A percentile compares a stretch with the other conserved stretches of the same genome.
Conservation (phyloP, 805 yeast genomes). For the Ogataea corticis region DNA sequence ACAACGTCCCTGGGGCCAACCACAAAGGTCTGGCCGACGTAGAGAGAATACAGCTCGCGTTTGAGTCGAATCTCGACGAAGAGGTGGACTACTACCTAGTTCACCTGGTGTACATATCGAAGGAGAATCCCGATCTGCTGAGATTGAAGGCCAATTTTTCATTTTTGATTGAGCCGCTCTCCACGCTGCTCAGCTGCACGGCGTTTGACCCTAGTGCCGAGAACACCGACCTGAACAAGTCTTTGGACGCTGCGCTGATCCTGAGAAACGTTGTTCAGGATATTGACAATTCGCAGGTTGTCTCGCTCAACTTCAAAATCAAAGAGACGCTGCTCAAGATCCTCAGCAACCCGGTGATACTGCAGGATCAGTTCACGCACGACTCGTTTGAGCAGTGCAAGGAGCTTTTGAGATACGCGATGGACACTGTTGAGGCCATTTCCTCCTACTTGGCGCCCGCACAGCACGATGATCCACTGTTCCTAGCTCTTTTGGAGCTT, state of each 20-base stretch:
- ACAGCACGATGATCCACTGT: constrained; percentile 65
- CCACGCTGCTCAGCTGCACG: constrained; percentile 22
- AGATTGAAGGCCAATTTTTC: constrained; percentile 42
- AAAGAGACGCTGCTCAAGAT: constrained; percentile 46
- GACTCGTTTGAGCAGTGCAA: constrained; percentile 37
- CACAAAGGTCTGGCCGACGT: constrained; percentile 61
- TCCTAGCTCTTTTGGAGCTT: constrained; percentile 53
- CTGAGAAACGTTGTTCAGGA: constrained; percentile 85
- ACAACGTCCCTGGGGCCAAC: constrained; percentile 36
- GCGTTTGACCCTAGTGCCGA: constrained; percentile 19
- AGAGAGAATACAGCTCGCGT: constrained; percentile 68
- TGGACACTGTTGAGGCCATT: constrained; percentile 83
- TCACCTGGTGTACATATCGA: constrained; percentile 48
- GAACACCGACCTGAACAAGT: constrained; percentile 28
- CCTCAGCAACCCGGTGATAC: constrained; percentile 35
- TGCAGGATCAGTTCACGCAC: constrained; percentile 32
- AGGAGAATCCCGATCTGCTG: constrained; percentile 39
- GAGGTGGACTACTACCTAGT: constrained; percentile 75
- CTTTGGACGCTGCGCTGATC: constrained; percentile 57
- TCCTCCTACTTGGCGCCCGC: constrained; percentile 81
- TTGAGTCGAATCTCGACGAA: constrained; percentile 59
- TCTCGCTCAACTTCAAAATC: constrained; percentile 51
- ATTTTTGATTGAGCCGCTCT: constrained; percentile 39
- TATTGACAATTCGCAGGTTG: constrained; percentile 73
- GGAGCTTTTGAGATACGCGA: constrained; percentile 64